Base-by-base conservation (phyloP, 768 basidiomycete species). In the Boletus coccyginus region DNA sequence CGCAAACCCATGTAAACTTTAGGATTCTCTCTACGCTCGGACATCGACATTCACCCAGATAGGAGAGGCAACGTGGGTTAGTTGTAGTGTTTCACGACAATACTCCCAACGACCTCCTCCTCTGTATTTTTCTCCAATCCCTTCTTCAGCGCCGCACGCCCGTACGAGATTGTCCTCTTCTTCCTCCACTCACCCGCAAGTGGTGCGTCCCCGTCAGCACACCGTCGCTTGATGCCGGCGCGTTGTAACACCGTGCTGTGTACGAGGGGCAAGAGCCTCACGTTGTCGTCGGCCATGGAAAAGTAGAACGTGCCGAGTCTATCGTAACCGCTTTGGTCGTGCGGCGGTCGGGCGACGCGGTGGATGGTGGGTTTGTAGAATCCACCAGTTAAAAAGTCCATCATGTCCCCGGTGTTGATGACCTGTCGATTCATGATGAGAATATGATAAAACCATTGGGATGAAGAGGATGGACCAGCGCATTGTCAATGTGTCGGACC, bases 221-320 rank as follows among this genome's bases (percentile, higher is more conserved):
- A 75, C 1, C 70, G 67, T 14, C 70, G 63, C 17, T 62, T 60
- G 16, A 81, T 69, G 0, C 81, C 80, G 1, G 64, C 66, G 16
- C 71, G 69, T 57, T 80, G 71, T 31, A 84, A 64, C 0, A 84
- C 76, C 0, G 81, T 77, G 58, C 80, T 81, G 12, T 79, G 69
- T 2, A 64, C 45, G 7, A 78, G 62, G 0, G 84, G 83, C 0
- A 64, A 64, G 14, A 85, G 73, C 40, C 64, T 70, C 33, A 80
- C 75, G 35, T 76, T 70, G 63, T 84, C 81, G 58, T 85, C 77
- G 0, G 80, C 65, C 75, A 79, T 75, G 29, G 66, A 60, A 59
- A 86, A 86, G 64, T 84, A 85, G 64, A 83, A 84, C 9, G 75
- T 74, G 3, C 83, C 82, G 10, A 85, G 72, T n/a, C 84, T 78